Evolutionary conservation across 2,329 filamentous ascomycete species (phyloP).

Genomic region (Ophiocordyceps camponoti-saundersi): DNA sequence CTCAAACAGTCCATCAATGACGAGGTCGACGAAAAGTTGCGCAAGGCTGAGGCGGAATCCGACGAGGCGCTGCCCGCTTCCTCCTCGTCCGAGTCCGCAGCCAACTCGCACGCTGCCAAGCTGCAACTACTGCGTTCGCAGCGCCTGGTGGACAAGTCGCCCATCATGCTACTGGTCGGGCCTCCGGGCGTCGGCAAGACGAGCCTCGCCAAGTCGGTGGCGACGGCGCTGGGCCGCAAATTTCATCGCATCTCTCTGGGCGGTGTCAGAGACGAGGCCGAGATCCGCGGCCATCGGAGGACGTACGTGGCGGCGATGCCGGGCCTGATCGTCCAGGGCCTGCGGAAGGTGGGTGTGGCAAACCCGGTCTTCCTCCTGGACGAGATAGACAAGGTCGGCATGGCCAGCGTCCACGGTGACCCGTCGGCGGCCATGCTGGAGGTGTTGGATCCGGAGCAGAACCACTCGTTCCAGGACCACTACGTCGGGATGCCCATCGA

Average conservation of each 20-base stretch:
- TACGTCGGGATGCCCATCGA: conserved; percentile 94
- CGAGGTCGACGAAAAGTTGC: conserved; percentile 65
- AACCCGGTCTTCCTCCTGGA: conserved; percentile 94
- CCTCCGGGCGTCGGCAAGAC: conserved; percentile 95
- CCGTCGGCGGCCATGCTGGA: conserved; percentile 96
- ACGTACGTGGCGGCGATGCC: conserved; percentile 99
- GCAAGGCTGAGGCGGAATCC: conserved; percentile 44
- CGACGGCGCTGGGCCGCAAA: conserved; percentile 78
- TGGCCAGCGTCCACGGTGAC: conserved; percentile 83
- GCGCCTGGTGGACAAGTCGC: conserved; percentile 84
- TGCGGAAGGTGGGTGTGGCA: conserved; percentile 88
- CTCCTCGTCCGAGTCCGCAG: background rate
- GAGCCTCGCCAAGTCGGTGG: conserved; percentile 82
- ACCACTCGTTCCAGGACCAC: conserved; percentile 86
- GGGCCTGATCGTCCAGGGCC: conserved; percentile 76
- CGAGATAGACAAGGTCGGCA: conserved; percentile 94
- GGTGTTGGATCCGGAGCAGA: conserved; percentile 93
- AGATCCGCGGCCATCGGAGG: conserved; percentile 84
- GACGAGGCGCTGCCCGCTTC: conserved; percentile 23
- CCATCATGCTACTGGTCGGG: conserved; percentile 82
- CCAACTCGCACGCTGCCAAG: conserved; percentile 35
- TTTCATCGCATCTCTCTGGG: conserved; percentile 96
- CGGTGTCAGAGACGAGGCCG: conserved; percentile 88
- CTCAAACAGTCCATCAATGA: conserved; percentile 85
- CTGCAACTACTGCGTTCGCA: conserved; percentile 63